A percentile compares a stretch with the other conserved stretches of the same genome.
phyloP scores from a whole-genome alignment of 352 stramenopile genomes.

The Phytopythium kandeliae region DNA sequence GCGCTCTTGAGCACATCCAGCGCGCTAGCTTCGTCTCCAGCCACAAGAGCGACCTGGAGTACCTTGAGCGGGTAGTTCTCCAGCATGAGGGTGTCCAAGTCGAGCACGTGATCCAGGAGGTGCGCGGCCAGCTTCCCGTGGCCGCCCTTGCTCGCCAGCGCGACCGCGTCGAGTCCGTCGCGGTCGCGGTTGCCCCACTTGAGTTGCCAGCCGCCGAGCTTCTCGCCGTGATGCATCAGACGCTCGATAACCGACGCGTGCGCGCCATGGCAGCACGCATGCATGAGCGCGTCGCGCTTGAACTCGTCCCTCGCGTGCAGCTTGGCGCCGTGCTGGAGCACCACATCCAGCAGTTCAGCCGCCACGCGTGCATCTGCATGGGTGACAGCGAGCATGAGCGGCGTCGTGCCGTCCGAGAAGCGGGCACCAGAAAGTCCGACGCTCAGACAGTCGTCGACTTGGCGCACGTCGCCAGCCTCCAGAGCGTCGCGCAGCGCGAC shows the following conservation, averaged over 20 bases:
- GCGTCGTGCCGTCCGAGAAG: conserved; percentile 5
- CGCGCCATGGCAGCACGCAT: conserved; percentile 7
- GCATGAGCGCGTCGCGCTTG: conserved; percentile 6
- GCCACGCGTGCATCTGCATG: conserved; percentile 2
- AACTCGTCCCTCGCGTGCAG: conserved; percentile 6
- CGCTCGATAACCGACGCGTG: conserved; percentile 5
- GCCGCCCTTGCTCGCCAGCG: conserved; percentile 9
- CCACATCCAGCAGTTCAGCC: conserved; percentile 6
- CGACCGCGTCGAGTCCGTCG: conserved; percentile 7
- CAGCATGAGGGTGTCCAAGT: conserved; percentile 1
- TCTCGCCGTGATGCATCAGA: conserved; percentile 3
- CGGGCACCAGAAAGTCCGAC: conserved; percentile 6
- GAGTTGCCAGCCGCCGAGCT: conserved; percentile 9
- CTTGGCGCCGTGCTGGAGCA: conserved; percentile 5
- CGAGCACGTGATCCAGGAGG: conserved; percentile 9
- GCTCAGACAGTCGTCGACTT: background rate
- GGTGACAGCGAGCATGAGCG: conserved; percentile 12
- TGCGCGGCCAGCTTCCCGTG: conserved; percentile 6
- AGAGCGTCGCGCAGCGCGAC: background rate
- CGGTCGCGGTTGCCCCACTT: conserved; percentile 9
- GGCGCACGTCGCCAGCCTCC: background rate
- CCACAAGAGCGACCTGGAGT: conserved; percentile 10
- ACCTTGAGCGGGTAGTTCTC: conserved; percentile 17
- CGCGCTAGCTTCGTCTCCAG: conserved; percentile 6
- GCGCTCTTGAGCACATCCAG: conserved; percentile 11